Evolutionary conservation across 495 filamentous ascomycete species (phyloP), one percentile per base, ranked within the genome.

Genomic region (Penicillium waksmanii): DNA sequence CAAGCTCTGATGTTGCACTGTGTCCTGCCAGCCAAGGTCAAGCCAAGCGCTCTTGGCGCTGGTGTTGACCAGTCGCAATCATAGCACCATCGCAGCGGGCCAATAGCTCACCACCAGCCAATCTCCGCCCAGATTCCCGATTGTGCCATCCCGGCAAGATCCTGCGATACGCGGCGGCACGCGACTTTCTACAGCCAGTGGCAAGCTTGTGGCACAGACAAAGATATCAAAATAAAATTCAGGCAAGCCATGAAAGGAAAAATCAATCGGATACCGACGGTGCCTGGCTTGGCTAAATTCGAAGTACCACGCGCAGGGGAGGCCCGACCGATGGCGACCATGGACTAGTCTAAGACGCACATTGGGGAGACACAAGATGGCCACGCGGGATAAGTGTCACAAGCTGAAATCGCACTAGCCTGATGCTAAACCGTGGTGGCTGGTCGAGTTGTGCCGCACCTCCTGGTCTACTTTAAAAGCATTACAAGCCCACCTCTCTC

Each of bases 1-100:
- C 60, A 63, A 63, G 62, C 52, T 17, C 3, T 58, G 34, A 55
- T 46, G 61, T 62, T 66, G 64, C 66, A 66, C 47, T 61, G 49
- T 23, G 53, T 33, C 49, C 44, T 64, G 44, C 61, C 58, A 56
- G 61, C 58, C 66, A 66, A 62, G 55, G 5, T 38, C 31, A 13
- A 31, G 36, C 21, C 50, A 55, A 54, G 57, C 42, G 35, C 4
- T 15, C 36, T 19, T 51, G 31, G 44, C 31, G 33, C 1, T 6
- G 31, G 42, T 50, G 25, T 55, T 43, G 43, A 25, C 52, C 42
- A 44, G 42, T 44, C 8, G 17, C 9, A 17, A 19, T 44, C 42
- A 44, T 44, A 44, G 42, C 42, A 44, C 42, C 42, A 44, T 44
- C 42, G 42, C 17, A 18, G 42, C 42, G 42, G 36, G 17, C 42